These are phyloP conservation scores for Sordariomycetes sp. DNA, from an alignment of 2,329 filamentous ascomycete species.

Conservation along the genomic window DNA sequence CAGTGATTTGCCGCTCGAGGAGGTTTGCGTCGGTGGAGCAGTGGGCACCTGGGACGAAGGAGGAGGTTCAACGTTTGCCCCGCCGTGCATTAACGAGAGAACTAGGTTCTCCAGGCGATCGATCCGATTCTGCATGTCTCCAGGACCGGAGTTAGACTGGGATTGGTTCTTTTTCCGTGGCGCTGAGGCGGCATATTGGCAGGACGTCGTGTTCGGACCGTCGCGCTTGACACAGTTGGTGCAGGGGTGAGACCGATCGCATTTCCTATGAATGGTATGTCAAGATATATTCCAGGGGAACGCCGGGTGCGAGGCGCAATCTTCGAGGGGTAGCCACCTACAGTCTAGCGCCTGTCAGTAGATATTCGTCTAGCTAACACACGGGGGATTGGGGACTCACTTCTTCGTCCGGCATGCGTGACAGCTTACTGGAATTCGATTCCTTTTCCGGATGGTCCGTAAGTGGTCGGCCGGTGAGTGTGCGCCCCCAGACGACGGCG, in stretches of 20 bases:
- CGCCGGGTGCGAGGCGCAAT: slow-evolving; percentile 2
- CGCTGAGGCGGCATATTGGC: slow-evolving; percentile 68
- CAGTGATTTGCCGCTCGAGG: slow-evolving; percentile 15
- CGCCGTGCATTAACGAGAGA: slow-evolving; percentile 86
- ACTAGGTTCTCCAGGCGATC: slow-evolving; percentile 89
- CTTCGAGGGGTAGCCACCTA: slow-evolving; percentile 10
- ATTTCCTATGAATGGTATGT: slow-evolving; percentile 59
- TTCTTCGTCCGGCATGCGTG: slow-evolving; percentile 86
- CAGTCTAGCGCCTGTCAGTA: slow-evolving; percentile 23
- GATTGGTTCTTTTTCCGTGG: slow-evolving; percentile 64
- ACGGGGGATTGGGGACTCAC: slow-evolving; percentile 34
- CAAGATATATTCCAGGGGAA: not conserved
- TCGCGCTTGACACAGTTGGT: slow-evolving; percentile 92
- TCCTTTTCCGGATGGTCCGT: slow-evolving; percentile 81
- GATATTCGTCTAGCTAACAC: slow-evolving; percentile 2
- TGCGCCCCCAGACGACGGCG: slow-evolving; percentile 56
- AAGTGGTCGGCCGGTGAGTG: slow-evolving; percentile 81
- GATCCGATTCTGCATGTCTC: slow-evolving; percentile 98
- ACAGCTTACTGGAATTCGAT: slow-evolving; percentile 84
- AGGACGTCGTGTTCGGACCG: slow-evolving; percentile 68
- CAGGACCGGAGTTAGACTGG: slow-evolving; percentile 53
- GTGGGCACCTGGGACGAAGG: slow-evolving; percentile 15
- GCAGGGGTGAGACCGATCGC: slow-evolving; percentile 82
- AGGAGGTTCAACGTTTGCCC: slow-evolving; percentile 38
- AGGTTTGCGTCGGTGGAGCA: slow-evolving; percentile 12